These are phyloP conservation scores for Kwoniella bestiolae DNA, from an alignment of 768 basidiomycete genomes.

Conservation along the genomic window DNA sequence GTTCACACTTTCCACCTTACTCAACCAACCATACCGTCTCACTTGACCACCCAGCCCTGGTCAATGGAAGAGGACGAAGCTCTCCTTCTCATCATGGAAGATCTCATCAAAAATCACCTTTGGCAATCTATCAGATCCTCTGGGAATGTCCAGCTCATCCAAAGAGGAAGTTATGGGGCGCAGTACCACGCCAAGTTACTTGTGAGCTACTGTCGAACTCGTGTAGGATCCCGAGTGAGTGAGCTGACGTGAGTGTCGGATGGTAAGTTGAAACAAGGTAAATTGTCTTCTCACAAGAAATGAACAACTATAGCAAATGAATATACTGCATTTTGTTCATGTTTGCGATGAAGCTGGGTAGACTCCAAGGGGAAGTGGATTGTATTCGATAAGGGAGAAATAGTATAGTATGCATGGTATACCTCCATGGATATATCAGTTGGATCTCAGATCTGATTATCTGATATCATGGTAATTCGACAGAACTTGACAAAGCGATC, in stretches of 20 bases:
- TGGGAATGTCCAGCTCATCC: slow-evolving; percentile 3
- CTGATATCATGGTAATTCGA: no score
- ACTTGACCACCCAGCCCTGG: slow-evolving; percentile 12
- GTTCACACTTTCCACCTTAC: no score
- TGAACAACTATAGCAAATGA: neutral
- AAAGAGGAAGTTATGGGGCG: slow-evolving; percentile 20
- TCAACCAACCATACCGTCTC: neutral
- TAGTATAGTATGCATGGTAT: no score
- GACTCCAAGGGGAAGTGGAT: no score
- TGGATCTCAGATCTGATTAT: no score
- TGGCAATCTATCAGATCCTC: slow-evolving; percentile 20
- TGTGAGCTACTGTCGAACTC: slow-evolving; percentile 10
- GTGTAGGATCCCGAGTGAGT: no score
- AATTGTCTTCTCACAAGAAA: neutral
- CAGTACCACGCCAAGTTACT: slow-evolving; percentile 26
- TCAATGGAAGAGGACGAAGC: slow-evolving; percentile 18
- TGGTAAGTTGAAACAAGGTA: slow-evolving; percentile 3
- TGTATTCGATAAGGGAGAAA: no score
- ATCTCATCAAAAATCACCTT: slow-evolving; percentile 15
- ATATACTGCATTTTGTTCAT: no score
- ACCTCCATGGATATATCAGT: no score
- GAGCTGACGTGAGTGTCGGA: neutral
- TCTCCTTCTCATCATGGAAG: slow-evolving; percentile 15
- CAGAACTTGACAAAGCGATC: no score
- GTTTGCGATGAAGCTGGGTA: no score